A percentile compares a stretch with the other conserved stretches of the same genome.
Evolutionary conservation across 345 rosid genomes (phyloP).

Genomic region (Eucalyptus viminalis): DNA sequence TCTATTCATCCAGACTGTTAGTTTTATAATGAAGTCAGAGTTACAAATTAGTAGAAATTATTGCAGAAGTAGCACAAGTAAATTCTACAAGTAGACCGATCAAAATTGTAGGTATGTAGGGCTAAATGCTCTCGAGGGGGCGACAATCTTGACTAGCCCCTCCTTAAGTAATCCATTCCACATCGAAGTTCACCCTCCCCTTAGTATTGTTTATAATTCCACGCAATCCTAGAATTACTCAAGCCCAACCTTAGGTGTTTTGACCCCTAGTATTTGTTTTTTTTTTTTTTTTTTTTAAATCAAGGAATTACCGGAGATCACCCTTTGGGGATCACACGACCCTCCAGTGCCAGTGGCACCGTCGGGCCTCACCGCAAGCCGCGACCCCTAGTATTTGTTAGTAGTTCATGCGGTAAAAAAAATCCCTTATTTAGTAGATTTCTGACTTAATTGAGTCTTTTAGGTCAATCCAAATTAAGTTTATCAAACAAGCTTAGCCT

Average conservation of each 20-base stretch:
- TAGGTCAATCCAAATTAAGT: not conserved
- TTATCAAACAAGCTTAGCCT: not conserved
- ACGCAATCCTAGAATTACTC: not conserved
- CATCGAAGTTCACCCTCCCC: fast-evolving
- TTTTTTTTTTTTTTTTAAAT: fast-evolving
- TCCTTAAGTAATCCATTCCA: not conserved
- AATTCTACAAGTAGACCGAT: not conserved
- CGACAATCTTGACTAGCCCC: not conserved
- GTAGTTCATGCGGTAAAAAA: too few species aligned
- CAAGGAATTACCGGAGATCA: too few species aligned
- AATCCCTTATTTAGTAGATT: not conserved
- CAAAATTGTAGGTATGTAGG: not conserved
- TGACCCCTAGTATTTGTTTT: too few species aligned
- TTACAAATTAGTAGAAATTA: not conserved
- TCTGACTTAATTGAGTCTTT: not conserved
- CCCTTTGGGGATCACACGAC: too few species aligned
- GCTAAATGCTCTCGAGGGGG: not conserved
- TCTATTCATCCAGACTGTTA: not conserved
- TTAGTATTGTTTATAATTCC: not conserved
- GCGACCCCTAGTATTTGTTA: too few species aligned
- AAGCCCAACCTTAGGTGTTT: not conserved
- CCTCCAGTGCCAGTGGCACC: too few species aligned
- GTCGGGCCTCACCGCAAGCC: too few species aligned
- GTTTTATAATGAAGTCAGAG: not conserved
- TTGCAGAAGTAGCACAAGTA: not conserved